Evolutionary conservation across 352 stramenopile genomes (phyloP).

Genomic region (Pythium periplocum): DNA sequence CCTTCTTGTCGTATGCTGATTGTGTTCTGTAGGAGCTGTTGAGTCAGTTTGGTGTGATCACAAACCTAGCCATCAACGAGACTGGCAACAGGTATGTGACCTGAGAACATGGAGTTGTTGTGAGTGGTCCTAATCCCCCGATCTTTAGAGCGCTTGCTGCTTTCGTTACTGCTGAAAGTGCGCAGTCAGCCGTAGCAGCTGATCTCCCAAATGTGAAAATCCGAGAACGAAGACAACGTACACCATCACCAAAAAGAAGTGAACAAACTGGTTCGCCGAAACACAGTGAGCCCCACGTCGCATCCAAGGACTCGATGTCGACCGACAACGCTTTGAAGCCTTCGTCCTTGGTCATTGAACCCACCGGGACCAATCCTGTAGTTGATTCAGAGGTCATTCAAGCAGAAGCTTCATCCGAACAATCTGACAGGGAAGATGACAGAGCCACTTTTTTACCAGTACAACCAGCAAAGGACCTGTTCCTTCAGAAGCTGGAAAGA

Average conservation of each 20-base stretch:
- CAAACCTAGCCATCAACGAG: conserved; percentile 13
- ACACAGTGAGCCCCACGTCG: too few relatives aligned
- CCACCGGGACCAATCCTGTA: too few relatives aligned
- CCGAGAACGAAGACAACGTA: conserved; percentile 20
- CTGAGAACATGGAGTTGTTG: background rate
- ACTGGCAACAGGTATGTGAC: conserved; percentile 11
- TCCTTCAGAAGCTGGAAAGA: conserved; percentile 21
- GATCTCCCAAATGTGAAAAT: conserved; percentile 17
- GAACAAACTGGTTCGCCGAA: too few relatives aligned
- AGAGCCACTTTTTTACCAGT: too few relatives aligned
- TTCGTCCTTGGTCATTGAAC: too few relatives aligned
- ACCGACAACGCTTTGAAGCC: too few relatives aligned
- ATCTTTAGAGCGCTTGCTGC: conserved; percentile 26
- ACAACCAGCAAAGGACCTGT: background rate
- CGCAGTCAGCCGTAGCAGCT: conserved; percentile 17
- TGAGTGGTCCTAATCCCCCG: background rate
- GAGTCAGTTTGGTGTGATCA: conserved; percentile 5
- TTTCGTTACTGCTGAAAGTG: conserved; percentile 16
- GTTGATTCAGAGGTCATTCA: too few relatives aligned
- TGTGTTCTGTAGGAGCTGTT: conserved; percentile 3
- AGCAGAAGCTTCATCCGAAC: too few relatives aligned
- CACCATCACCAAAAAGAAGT: background rate
- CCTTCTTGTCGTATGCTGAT: background rate
- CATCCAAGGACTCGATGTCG: too few relatives aligned
- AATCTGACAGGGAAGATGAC: too few relatives aligned